phyloP scores from a whole-genome alignment of 345 rosid species.

The Dipteronia sinensis region DNA sequence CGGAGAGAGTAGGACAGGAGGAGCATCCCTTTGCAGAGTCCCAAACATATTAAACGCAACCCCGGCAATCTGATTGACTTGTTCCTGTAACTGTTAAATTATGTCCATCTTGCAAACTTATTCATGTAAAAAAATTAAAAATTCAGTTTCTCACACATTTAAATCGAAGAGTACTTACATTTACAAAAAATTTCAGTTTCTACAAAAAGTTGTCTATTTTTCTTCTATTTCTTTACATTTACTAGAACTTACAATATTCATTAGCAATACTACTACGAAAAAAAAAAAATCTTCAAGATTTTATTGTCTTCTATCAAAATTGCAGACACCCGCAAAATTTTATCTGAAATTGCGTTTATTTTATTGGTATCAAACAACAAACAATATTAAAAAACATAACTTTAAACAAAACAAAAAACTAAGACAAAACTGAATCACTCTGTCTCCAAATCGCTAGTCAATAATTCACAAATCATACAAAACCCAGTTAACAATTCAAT shows the following conservation, averaged over 20 bases:
- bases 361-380: neutral
- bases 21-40: conserved; percentile 80
- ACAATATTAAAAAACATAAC: neutral
- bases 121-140: neutral
- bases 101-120: conserved; percentile 59
- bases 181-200: no score
- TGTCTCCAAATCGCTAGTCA: neutral
- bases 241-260: neutral
- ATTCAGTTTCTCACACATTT: neutral
- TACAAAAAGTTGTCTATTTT: no score
- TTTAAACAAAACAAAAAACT: no score
- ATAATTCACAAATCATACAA: no score
- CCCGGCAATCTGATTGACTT: conserved; percentile 70
- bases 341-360: neutral
- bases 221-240: no score
- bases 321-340: neutral
- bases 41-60: conserved; percentile 82
- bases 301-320: neutral
- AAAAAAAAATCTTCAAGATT: neutral
- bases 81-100: conserved; percentile 94
- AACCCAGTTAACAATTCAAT: neutral
- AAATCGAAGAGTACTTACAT: no score
- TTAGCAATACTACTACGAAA: neutral
- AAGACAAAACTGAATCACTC: no score
- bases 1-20: conserved; percentile 74